These are phyloP conservation scores for Cymbopogon citratus DNA, from an alignment of 176 grass and related monocot species.

Conservation along the genomic window DNA sequence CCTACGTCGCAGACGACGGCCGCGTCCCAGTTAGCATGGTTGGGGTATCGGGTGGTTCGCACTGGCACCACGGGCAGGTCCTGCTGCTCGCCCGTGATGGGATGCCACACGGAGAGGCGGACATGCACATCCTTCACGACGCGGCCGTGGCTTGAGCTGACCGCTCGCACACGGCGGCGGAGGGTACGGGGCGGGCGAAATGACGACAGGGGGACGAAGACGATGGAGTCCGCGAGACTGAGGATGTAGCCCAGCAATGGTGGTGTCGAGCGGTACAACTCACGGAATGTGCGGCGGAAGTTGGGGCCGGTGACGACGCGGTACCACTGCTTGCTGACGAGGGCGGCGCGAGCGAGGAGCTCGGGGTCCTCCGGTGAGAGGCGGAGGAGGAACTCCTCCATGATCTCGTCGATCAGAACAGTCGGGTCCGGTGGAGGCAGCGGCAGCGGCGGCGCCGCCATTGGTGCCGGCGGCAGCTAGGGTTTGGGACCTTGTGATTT, in stretches of 20 bases:
- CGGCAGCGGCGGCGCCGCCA: too few relatives aligned
- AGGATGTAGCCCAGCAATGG: neutral
- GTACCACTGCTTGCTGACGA: neutral
- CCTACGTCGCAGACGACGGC: too few relatives aligned
- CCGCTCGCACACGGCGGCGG: neutral
- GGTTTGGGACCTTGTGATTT: too few relatives aligned
- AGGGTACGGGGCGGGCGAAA: neutral
- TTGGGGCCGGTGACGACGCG: neutral
- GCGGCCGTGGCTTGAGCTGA: neutral
- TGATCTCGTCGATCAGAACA: neutral
- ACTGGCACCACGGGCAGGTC: neutral
- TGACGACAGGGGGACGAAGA: neutral
- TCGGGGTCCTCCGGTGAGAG: neutral
- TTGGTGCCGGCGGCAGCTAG: too few relatives aligned
- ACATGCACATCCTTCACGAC: neutral
- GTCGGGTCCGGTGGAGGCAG: neutral
- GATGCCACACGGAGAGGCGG: neutral
- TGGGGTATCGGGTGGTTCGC: neutral
- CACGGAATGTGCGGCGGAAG: neutral
- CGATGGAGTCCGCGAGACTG: neutral
- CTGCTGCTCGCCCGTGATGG: neutral
- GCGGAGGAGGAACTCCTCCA: neutral
- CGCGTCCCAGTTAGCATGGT: too few relatives aligned
- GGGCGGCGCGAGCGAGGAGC: neutral
- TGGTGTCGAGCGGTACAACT: neutral